phyloP scores from a whole-genome alignment of 768 basidiomycete genomes.

The Kockovaella imperatae region DNA sequence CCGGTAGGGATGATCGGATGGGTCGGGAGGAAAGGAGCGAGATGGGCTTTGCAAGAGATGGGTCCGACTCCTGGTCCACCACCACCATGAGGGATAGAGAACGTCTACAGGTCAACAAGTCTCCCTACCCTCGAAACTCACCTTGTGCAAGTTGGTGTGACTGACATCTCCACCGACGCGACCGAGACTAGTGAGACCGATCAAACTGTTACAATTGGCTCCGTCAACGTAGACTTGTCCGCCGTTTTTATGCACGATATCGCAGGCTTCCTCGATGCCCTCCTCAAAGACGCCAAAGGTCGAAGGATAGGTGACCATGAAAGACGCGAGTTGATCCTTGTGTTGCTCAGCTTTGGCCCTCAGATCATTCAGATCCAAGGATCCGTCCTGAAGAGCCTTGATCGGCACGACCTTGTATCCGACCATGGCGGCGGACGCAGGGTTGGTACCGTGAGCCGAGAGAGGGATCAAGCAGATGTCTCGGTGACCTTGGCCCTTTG shows the following conservation, averaged over 20 bases:
- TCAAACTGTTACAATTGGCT: slow-evolving; percentile 89
- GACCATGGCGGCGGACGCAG: slow-evolving; percentile 94
- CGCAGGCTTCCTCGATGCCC: slow-evolving; percentile 76
- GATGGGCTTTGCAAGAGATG: slow-evolving; percentile 87
- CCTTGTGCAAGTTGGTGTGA: slow-evolving; percentile 88
- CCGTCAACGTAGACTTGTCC: slow-evolving; percentile 98
- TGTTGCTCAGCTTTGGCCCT: slow-evolving; percentile 79
- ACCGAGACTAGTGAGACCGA: slow-evolving; percentile 78
- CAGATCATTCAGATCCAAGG: slow-evolving; percentile 79
- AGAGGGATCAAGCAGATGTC: slow-evolving; percentile 89
- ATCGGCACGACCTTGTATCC: slow-evolving; percentile 94
- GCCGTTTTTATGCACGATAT: slow-evolving; percentile 86
- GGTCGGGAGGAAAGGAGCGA: slow-evolving; percentile 85
- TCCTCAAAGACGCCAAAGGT: slow-evolving; percentile 97
- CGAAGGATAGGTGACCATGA: slow-evolving; percentile 98
- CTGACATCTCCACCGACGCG: slow-evolving; percentile 97
- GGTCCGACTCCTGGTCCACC: slow-evolving; percentile 96
- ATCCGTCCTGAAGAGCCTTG: slow-evolving; percentile 78
- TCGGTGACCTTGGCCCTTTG: slow-evolving; percentile 72
- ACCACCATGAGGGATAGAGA: slow-evolving; percentile 96
- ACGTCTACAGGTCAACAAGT: slow-evolving; percentile 53
- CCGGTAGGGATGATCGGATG: slow-evolving; percentile 66
- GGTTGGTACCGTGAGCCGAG: slow-evolving; percentile 97
- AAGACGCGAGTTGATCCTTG: slow-evolving; percentile 84
- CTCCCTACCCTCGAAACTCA: not conserved